Evolutionary conservation across 2,329 filamentous ascomycete genomes (phyloP).

Genomic region (Ophiostoma tasmaniense): DNA sequence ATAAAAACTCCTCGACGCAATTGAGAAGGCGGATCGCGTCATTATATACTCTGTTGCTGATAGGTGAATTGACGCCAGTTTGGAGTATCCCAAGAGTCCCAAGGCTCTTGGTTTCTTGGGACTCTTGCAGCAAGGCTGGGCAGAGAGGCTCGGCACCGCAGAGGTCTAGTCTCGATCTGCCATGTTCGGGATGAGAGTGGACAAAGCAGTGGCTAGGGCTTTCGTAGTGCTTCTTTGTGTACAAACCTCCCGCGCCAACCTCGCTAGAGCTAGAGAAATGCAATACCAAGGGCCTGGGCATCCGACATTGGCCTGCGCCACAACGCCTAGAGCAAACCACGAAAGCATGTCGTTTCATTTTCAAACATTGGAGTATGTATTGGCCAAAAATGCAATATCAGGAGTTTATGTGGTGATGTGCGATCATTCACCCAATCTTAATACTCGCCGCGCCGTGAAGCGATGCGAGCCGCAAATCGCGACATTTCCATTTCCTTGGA

Average conservation of each 20-base stretch:
- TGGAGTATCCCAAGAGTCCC: neutral
- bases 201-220: no score
- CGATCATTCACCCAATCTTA: neutral
- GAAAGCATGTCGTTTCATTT: neutral
- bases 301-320: neutral
- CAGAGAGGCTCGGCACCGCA: neutral
- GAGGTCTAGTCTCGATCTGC: neutral
- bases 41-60: neutral
- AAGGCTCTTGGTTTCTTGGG: constrained; percentile 1
- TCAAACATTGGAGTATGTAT: no score
- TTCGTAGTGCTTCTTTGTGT: neutral
- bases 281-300: constrained; percentile 3
- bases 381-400: no score
- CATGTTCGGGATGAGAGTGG: neutral
- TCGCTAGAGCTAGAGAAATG: neutral
- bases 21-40: neutral
- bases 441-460: neutral
- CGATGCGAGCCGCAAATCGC: neutral
- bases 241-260: neutral
- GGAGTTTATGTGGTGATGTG: neutral
- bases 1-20: neutral
- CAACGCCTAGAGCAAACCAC: neutral
- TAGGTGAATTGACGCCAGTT: neutral
- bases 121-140: neutral
- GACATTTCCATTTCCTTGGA: no score